Conservation (phyloP, 371 early-diverging fungal species). For the Mortierella polycephala region DNA sequence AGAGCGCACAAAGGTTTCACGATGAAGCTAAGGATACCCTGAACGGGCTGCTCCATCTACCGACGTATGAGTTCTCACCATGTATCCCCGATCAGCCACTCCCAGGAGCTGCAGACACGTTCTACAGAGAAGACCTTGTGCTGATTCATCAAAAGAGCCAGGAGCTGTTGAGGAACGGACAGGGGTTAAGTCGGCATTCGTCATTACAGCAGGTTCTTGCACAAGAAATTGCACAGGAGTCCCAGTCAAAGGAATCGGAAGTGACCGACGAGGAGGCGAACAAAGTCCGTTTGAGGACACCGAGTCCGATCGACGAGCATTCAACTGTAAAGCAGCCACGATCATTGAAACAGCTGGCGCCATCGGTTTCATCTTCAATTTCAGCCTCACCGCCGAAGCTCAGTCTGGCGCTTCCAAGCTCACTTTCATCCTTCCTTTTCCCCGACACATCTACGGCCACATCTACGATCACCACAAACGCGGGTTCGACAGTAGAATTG, state of each 20-base stretch:
- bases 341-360: background rate
- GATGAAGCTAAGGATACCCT: slow-evolving; percentile 28
- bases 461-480: too few species aligned
- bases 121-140: slow-evolving; percentile 45
- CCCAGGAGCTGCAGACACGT: slow-evolving; percentile 44
- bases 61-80: slow-evolving; percentile 29
- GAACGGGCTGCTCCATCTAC: slow-evolving; percentile 22
- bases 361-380: background rate
- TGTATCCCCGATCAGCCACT: slow-evolving; percentile 43
- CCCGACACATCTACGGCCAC: background rate
- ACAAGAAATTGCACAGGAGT: too few species aligned
- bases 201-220: background rate
- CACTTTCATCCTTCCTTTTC: slow-evolving; percentile 24
- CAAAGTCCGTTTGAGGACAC: too few species aligned
- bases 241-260: too few species aligned
- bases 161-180: slow-evolving; percentile 20
- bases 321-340: too few species aligned
- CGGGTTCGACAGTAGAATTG: slow-evolving; percentile 18
- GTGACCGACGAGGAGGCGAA: too few species aligned
- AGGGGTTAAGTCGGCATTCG: background rate
- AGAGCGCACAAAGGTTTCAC: slow-evolving; percentile 26
- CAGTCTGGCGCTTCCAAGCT: slow-evolving; percentile 13
- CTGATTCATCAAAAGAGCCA: slow-evolving; percentile 34
- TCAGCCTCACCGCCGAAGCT: too few species aligned
- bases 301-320: too few species aligned